Evolutionary conservation across 768 basidiomycete genomes (phyloP).

Genomic region (Mycena rosella): DNA sequence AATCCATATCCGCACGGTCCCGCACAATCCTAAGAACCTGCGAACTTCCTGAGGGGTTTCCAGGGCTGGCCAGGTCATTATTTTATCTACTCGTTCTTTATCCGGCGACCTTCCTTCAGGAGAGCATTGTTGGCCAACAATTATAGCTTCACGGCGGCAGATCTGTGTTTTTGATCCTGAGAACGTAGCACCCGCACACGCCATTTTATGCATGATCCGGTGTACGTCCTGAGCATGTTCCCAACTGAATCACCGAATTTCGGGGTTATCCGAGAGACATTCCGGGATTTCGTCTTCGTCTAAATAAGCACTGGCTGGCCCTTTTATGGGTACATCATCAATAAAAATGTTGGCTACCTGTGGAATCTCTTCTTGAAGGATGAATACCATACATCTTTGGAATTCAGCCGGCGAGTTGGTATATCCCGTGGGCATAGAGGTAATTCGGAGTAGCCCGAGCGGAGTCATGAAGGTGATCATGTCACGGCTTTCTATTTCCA

Average conservation of each 20-base stretch:
- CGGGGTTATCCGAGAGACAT: constrained; percentile 35
- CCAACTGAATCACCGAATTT: constrained; percentile 49
- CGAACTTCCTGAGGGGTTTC: constrained; percentile 40
- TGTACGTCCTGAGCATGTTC: constrained; percentile 49
- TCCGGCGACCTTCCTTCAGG: constrained; percentile 46
- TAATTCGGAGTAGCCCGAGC: constrained; percentile 26
- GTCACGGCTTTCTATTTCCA: constrained; percentile 27
- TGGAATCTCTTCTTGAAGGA: constrained; percentile 49
- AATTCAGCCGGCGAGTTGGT: constrained; percentile 40
- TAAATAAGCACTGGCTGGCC: constrained; percentile 41
- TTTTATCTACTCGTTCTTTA: constrained; percentile 26
- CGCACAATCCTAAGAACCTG: constrained; percentile 46
- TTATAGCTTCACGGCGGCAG: constrained; percentile 35
- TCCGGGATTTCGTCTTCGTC: constrained; percentile 35
- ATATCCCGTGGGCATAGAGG: constrained; percentile 38
- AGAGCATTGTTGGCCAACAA: constrained; percentile 46
- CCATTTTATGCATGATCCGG: constrained; percentile 43
- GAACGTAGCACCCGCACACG: constrained; percentile 47
- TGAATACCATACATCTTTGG: constrained; percentile 40
- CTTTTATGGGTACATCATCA: constrained; percentile 48
- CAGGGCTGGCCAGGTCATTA: constrained; percentile 43
- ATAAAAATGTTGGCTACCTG: constrained; percentile 43
- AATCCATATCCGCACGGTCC: constrained; percentile 38
- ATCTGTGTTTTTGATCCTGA: constrained; percentile 49
- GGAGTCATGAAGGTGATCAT: constrained; percentile 37